phyloP scores from a whole-genome alignment of 1,284 basidiomycete species.

The Heliocybe sulcata region DNA sequence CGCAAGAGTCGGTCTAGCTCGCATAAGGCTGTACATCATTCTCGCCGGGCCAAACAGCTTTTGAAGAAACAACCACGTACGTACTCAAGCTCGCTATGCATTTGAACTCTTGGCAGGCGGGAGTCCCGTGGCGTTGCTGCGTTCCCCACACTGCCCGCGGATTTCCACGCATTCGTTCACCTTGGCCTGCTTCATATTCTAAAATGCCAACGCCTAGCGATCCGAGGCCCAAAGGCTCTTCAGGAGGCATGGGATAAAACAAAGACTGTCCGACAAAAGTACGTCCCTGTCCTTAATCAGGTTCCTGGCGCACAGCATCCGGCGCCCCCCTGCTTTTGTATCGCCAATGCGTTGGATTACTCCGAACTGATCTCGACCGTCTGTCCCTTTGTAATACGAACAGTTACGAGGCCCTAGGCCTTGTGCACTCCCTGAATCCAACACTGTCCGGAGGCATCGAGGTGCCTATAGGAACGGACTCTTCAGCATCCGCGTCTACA shows the following conservation, averaged over 20 bases:
- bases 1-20: slow-evolving; percentile 71
- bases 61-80: slow-evolving; percentile 73
- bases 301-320: slow-evolving; percentile 7
- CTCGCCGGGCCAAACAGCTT: slow-evolving; percentile 62
- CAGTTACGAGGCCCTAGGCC: slow-evolving; percentile 77
- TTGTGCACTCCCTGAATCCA: slow-evolving; percentile 62
- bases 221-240: slow-evolving; percentile 78
- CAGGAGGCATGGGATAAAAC: slow-evolving; percentile 85
- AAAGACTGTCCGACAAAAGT: slow-evolving; percentile 95
- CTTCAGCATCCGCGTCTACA: slow-evolving; percentile 6
- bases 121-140: neutral
- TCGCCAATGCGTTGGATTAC: neutral
- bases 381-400: neutral
- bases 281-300: slow-evolving; percentile 21
- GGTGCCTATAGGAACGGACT: slow-evolving; percentile 5
- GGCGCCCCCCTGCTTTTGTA: neutral
- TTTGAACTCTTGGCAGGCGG: slow-evolving; percentile 1
- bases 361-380: slow-evolving; percentile 3
- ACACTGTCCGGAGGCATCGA: slow-evolving; percentile 57
- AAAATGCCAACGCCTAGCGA: slow-evolving; percentile 37
- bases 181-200: slow-evolving; percentile 4
- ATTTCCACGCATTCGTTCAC: neutral
- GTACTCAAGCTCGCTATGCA: slow-evolving; percentile 16
- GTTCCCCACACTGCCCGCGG: slow-evolving; percentile 1
- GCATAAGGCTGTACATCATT: slow-evolving; percentile 64